Conservation (phyloP, 179 eudicot species). For the Spergularia azorica region DNA sequence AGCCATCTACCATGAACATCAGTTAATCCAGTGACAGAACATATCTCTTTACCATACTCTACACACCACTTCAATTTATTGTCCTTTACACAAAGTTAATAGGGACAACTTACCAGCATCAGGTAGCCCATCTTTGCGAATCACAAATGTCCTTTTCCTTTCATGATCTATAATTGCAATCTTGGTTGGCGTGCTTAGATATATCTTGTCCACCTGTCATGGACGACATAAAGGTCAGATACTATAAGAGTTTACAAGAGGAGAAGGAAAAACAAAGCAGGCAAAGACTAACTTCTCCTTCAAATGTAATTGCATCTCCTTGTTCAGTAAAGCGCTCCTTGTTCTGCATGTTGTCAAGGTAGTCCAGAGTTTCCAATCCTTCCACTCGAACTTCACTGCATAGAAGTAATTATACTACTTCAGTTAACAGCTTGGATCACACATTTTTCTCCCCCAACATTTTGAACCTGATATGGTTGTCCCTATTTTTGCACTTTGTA, state of each 20-base stretch:
- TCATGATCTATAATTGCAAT: conserved; percentile 88
- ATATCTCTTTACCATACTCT: not conserved
- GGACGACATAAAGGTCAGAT: not conserved
- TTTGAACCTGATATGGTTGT: too few relatives aligned
- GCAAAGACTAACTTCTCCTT: conserved; percentile 69
- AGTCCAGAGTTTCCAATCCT: conserved; percentile 91
- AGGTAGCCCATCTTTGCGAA: conserved; percentile 92
- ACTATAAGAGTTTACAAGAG: conserved; percentile 15
- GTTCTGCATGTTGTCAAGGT: conserved; percentile 79
- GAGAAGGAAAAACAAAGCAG: conserved; percentile 11
- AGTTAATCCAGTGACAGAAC: too few relatives aligned
- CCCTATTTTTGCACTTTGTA: not conserved
- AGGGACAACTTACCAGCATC: conserved; percentile 75
- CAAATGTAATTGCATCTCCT: conserved; percentile 96
- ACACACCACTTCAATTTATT: not conserved
- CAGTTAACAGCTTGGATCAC: not conserved
- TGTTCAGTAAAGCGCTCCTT: conserved; percentile 88
- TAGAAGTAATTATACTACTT: conserved; percentile 14
- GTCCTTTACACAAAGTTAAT: not conserved
- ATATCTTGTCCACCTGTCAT: conserved; percentile 81
- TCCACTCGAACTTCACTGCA: conserved; percentile 97
- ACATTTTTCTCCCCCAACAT: not conserved
- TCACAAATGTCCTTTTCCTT: conserved; percentile 82
- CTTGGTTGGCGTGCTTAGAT: conserved; percentile 88
- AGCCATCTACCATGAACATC: too few relatives aligned